Conservation (phyloP, 2,329 filamentous ascomycete species). For the Xylaria sp. region DNA sequence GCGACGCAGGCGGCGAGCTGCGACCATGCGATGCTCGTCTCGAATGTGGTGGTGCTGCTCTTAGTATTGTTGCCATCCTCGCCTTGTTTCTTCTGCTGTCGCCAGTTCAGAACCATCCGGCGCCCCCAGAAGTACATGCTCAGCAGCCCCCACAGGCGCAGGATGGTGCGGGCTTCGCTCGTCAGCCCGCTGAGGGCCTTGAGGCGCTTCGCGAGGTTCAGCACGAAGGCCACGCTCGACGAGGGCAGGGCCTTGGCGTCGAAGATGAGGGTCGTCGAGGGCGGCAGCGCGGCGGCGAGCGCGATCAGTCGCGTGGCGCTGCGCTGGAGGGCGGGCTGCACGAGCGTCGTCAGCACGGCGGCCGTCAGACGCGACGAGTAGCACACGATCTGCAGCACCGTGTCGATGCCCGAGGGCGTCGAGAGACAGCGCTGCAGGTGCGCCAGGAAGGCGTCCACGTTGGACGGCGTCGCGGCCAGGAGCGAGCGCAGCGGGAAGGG, state of each 20-base stretch:
- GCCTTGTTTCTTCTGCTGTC: slow-evolving; percentile 47
- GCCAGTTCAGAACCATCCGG: slow-evolving; percentile 55
- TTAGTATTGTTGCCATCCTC: neutral
- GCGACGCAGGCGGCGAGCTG: slow-evolving; percentile 75
- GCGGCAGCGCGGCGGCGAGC: slow-evolving; percentile 63
- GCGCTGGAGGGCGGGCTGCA: slow-evolving; percentile 67
- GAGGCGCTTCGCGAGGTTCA: slow-evolving; percentile 64
- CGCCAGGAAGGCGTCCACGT: slow-evolving; percentile 64
- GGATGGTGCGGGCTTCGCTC: slow-evolving; percentile 76
- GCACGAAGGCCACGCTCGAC: slow-evolving; percentile 56
- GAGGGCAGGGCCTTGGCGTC: slow-evolving; percentile 52
- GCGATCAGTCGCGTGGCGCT: slow-evolving; percentile 64
- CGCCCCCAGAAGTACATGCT: slow-evolving; percentile 77
- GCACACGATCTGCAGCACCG: slow-evolving; percentile 73
- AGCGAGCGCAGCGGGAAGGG: slow-evolving; percentile 47
- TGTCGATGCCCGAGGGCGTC: slow-evolving; percentile 76
- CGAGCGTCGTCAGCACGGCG: slow-evolving; percentile 62
- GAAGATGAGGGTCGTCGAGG: slow-evolving; percentile 60
- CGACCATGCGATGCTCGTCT: slow-evolving; percentile 67
- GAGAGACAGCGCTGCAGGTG: slow-evolving; percentile 72
- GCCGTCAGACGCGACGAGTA: slow-evolving; percentile 71
- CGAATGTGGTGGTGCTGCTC: slow-evolving; percentile 48
- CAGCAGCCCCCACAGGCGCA: slow-evolving; percentile 80
- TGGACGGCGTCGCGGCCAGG: slow-evolving; percentile 53
- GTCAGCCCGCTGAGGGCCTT: slow-evolving; percentile 73